Evolutionary conservation across 495 filamentous ascomycete species (phyloP).

Genomic region (Penicillium robsamsonii): DNA sequence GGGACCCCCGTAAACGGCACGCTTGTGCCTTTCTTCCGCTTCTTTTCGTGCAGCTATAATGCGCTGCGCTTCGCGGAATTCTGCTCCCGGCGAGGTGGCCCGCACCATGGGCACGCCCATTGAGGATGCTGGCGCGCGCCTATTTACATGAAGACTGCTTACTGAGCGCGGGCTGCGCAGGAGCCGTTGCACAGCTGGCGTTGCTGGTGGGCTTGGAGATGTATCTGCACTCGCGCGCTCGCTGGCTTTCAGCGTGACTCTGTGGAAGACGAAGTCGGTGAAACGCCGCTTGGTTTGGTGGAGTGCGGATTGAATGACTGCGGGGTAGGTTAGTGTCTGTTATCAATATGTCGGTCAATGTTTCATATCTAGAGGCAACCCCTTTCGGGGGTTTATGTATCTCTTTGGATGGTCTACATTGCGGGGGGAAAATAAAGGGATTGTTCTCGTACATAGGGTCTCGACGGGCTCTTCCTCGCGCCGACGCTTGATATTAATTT

Average conservation of each 20-base stretch:
- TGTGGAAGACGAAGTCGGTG: slow-evolving; percentile 49
- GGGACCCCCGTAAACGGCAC: slow-evolving; percentile 27
- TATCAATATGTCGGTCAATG: neutral
- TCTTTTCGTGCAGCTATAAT: slow-evolving; percentile 32
- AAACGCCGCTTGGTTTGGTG: slow-evolving; percentile 51
- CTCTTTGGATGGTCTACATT: slow-evolving; percentile 18
- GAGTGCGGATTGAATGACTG: slow-evolving; percentile 47
- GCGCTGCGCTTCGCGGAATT: slow-evolving; percentile 41
- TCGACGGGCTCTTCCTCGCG: slow-evolving; percentile 57
- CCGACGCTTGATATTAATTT: slow-evolving; percentile 56
- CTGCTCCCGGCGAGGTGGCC: slow-evolving; percentile 47
- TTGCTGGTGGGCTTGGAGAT: slow-evolving; percentile 16
- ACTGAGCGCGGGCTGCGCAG: slow-evolving; percentile 43
- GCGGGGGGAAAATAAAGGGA: slow-evolving; percentile 21
- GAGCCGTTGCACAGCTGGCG: slow-evolving; percentile 24
- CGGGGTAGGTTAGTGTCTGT: slow-evolving; percentile 7
- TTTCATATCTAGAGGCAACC: neutral
- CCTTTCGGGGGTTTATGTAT: neutral
- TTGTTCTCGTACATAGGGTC: slow-evolving; percentile 48
- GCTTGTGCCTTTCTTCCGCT: slow-evolving; percentile 30
- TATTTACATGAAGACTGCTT: slow-evolving; percentile 35
- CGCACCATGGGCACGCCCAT: slow-evolving; percentile 39
- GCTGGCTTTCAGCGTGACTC: slow-evolving; percentile 33
- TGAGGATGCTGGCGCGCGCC: slow-evolving; percentile 15
- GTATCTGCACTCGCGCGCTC: slow-evolving; percentile 19